A percentile compares a stretch with the other conserved stretches of the same genome.
Evolutionary conservation across 192 early-diverging fungal species (phyloP).

Genomic region (Chytriomyces sp.): DNA sequence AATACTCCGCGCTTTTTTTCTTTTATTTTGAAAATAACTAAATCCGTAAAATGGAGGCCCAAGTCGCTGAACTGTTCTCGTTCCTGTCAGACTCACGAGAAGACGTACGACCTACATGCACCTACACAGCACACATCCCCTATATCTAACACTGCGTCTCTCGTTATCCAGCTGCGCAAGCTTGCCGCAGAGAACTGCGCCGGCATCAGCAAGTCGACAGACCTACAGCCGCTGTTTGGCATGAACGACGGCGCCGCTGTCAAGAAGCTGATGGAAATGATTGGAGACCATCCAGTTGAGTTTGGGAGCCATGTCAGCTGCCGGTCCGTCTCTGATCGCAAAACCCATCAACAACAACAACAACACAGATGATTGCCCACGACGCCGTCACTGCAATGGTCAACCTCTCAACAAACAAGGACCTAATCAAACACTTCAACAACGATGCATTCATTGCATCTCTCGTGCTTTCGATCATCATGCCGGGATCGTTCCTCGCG

Average conservation of each 20-base stretch:
- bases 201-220: constrained; percentile 69
- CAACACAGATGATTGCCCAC: constrained; percentile 75
- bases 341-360: background rate
- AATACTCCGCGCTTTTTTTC: too few species aligned
- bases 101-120: constrained; percentile 55
- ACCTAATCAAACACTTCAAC: constrained; percentile 67
- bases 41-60: constrained; percentile 16
- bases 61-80: constrained; percentile 64
- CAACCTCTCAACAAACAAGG: constrained; percentile 77
- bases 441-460: constrained; percentile 73
- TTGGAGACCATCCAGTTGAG: constrained; percentile 71
- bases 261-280: constrained; percentile 69
- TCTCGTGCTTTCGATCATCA: constrained; percentile 71
- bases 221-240: constrained; percentile 65
- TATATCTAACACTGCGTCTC: too few species aligned
- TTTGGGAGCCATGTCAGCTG: too few species aligned
- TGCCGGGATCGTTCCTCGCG: constrained; percentile 70
- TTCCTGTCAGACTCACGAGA: constrained; percentile 74
- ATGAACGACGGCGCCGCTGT: constrained; percentile 62
- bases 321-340: too few species aligned
- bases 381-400: constrained; percentile 81
- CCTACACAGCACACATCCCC: background rate
- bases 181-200: constrained; percentile 80
- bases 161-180: constrained; percentile 63
- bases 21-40: too few species aligned